Evolutionary conservation across 495 filamentous ascomycete species (phyloP), one percentile per base, ranked within the genome.

Genomic region (Jackrogersella multiformis): DNA sequence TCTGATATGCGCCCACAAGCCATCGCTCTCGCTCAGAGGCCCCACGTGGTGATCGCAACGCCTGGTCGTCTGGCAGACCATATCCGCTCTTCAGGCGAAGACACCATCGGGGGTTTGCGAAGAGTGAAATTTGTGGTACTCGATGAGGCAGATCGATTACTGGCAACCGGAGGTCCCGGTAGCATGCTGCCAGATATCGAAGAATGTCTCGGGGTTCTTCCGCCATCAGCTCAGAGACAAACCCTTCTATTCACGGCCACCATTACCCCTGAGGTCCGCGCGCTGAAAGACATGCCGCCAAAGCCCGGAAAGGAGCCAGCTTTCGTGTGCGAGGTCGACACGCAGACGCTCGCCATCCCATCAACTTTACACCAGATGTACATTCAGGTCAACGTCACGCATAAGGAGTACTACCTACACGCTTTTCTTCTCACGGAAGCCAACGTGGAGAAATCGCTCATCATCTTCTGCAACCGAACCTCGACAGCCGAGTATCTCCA

Each of bases 401-500:
- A 96, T 73, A 89, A 92, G 52, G 95, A 99, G 79, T 89, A 92
- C 66, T 99, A 94, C 79, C 84, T 99, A 7, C 95, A 99, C 73
- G 88, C 92, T 49, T 88, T 99, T 39, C 87, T 99, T 5, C 83
- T 88, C 18, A 97, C 95, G 0, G 87, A 90, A 9, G 80, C 76
- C 51, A 98, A 97, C 77, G 69, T 85, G 35, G 77, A 85, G 2
- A 91, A 90, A 73, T 88, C 89, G 1, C 83, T 87, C 56, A 97
- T 99, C 74, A 89, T 99, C 64, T 99, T 99, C 82, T 92, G 89
- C 83, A 99, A 99, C 79, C 87, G 91, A 21, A 97, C 94, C 18
- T 81, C 87, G 30, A 97, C 95, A 2, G 93, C 95, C 12, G 91
- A 93, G 67, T 74, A 95, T 38, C 83, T 99, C 15, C 92, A 96